These are phyloP conservation scores for Calonectria pauciramosa DNA, from an alignment of 2,329 filamentous ascomycete species.

Conservation along the genomic window DNA sequence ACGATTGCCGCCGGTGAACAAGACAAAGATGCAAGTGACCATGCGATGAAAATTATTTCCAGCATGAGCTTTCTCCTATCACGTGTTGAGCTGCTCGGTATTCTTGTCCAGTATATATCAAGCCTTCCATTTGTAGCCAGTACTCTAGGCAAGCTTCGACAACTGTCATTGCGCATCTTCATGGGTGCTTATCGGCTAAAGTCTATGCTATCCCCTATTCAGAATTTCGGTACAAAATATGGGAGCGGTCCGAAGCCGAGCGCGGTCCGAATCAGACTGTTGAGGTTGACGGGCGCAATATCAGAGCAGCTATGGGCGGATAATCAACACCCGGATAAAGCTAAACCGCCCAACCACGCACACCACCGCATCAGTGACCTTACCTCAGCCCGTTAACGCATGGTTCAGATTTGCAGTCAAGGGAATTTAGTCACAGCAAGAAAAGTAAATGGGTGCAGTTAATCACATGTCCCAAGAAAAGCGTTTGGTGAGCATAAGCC, in stretches of 20 bases:
- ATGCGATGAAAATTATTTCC: too few species aligned
- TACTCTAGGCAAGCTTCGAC: too few species aligned
- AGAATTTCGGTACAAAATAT: not conserved
- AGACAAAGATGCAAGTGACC: not conserved
- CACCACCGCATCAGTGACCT: not conserved
- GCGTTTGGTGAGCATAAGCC: not conserved
- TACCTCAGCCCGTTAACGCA: not conserved
- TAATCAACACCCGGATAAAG: slow-evolving; percentile 5
- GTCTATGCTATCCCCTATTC: not conserved
- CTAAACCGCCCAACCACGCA: not conserved
- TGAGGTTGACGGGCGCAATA: not conserved
- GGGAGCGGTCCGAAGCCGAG: not conserved
- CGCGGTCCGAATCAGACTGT: not conserved
- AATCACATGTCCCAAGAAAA: not conserved
- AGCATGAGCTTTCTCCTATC: not conserved
- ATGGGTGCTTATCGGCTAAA: not conserved
- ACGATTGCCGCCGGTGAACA: not conserved
- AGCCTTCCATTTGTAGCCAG: not conserved
- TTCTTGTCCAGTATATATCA: not conserved
- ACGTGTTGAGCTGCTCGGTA: too few species aligned
- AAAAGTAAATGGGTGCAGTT: not conserved
- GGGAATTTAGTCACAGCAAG: not conserved
- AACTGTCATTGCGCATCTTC: too few species aligned
- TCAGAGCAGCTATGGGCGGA: not conserved
- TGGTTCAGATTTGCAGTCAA: not conserved